Conservation (phyloP, 306 rosid species). For the Lathyrus tuberosus region DNA sequence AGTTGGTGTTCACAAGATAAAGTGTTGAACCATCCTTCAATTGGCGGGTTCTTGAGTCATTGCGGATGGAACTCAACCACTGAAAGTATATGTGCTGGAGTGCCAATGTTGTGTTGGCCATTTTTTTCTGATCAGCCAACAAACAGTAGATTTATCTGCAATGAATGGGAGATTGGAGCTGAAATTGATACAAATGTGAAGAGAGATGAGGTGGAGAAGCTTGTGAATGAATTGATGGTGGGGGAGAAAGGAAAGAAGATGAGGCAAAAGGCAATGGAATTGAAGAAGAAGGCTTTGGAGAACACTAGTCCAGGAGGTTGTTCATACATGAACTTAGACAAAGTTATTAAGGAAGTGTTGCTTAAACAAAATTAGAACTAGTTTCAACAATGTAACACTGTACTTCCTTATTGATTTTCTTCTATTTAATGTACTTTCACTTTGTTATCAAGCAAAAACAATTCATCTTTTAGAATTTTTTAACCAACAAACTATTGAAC, state of each 20-base stretch:
- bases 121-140: background rate
- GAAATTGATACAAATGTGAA: background rate
- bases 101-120: conserved; percentile 2
- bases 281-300: background rate
- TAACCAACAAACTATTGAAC: too few species aligned
- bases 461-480: background rate
- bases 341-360: background rate
- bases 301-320: background rate
- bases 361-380: background rate
- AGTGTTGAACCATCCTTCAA: background rate
- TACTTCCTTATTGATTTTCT: background rate
- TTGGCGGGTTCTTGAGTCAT: conserved; percentile 1
- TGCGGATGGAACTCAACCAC: conserved; percentile 7
- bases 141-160: background rate
- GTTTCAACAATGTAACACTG: background rate
- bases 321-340: background rate
- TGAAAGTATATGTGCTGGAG: background rate
- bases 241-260: background rate
- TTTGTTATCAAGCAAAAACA: background rate
- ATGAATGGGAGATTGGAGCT: background rate
- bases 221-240: background rate
- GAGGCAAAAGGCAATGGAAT: background rate
- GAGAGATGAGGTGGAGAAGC: background rate
- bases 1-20: background rate
- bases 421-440: background rate